A percentile compares a stretch with the other conserved stretches of the same genome.
Evolutionary conservation across 208 protist species (phyloP).

Genomic region (Leishmania amazonensis): DNA sequence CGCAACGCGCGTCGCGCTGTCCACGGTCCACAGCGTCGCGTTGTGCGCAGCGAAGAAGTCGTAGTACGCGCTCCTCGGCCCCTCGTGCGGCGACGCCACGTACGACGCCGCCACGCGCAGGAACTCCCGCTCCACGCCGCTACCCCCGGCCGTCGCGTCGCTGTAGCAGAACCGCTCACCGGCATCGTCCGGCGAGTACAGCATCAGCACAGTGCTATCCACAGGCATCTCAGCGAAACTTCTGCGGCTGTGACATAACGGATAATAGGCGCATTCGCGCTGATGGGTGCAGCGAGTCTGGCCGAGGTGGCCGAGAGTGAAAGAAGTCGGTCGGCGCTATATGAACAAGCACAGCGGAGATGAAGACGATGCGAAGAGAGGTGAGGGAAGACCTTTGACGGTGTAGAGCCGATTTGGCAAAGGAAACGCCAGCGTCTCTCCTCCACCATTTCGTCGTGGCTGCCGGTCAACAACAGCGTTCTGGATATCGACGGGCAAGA

Average conservation of each 20-base stretch:
- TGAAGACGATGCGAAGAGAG: background rate
- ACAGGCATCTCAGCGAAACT: slow-evolving; percentile 24
- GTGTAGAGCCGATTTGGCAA: background rate
- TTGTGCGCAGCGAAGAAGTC: slow-evolving; percentile 40
- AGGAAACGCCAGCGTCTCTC: background rate
- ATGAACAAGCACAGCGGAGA: background rate
- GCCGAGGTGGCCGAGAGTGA: background rate
- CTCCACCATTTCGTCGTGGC: background rate
- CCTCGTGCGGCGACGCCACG: slow-evolving; percentile 29
- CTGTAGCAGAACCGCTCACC: slow-evolving; percentile 24
- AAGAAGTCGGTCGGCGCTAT: background rate
- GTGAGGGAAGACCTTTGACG: background rate
- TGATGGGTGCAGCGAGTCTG: background rate
- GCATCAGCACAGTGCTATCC: slow-evolving; percentile 40
- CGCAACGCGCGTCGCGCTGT: slow-evolving; percentile 23
- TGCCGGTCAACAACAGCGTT: background rate
- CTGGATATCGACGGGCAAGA: background rate
- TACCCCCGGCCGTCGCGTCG: background rate
- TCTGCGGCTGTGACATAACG: background rate
- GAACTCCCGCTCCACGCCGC: slow-evolving; percentile 27
- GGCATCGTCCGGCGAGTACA: slow-evolving; percentile 21
- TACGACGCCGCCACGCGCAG: slow-evolving; percentile 33
- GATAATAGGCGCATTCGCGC: background rate
- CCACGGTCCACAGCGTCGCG: slow-evolving; percentile 50
- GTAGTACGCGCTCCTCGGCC: slow-evolving; percentile 29